Conservation (phyloP, 2,329 filamentous ascomycete genomes). For the Aspergillus carbonarius region DNA sequence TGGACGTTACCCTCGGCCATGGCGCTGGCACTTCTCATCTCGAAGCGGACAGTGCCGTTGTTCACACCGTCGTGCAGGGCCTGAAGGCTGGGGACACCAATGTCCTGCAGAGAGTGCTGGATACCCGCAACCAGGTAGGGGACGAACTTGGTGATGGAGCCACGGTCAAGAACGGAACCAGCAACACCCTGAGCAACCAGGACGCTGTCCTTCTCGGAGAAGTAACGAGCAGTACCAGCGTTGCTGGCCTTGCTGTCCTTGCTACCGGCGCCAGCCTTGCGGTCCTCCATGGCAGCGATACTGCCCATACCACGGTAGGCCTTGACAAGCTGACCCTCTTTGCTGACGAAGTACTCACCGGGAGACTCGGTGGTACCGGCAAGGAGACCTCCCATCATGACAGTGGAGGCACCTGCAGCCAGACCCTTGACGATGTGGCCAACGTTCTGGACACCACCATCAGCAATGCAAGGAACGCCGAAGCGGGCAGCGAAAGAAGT, state of each 20-base stretch:
- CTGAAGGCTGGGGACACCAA: slow-evolving; percentile 76
- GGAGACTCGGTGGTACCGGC: slow-evolving; percentile 97
- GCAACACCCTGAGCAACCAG: slow-evolving; percentile 96
- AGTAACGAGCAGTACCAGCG: slow-evolving; percentile 95
- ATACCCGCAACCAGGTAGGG: slow-evolving; percentile 93
- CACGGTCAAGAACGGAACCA: slow-evolving; percentile 59
- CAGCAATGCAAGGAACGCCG: slow-evolving; percentile 95
- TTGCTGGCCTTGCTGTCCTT: slow-evolving; percentile 72
- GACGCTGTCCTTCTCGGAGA: slow-evolving; percentile 92
- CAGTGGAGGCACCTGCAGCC: slow-evolving; percentile 85
- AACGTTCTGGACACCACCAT: slow-evolving; percentile 97
- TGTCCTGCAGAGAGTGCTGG: slow-evolving; percentile 97
- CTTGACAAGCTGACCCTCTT: slow-evolving; percentile 97
- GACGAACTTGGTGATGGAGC: slow-evolving; percentile 89
- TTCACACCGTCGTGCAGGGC: slow-evolving; percentile 74
- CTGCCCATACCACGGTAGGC: slow-evolving; percentile 98
- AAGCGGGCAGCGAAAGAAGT: slow-evolving; percentile 86
- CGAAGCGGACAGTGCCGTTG: slow-evolving; percentile 79
- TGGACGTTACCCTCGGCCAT: slow-evolving; percentile 97
- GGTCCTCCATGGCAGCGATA: slow-evolving; percentile 99
- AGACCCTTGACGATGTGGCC: slow-evolving; percentile 99
- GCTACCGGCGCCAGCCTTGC: slow-evolving; percentile 77
- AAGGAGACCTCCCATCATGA: slow-evolving; percentile 99
- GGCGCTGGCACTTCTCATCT: slow-evolving; percentile 89
- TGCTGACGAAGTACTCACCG: slow-evolving; percentile 92